A percentile compares a stretch with the other conserved stretches of the same genome.
phyloP scores from a whole-genome alignment of 352 stramenopile species.

The Sclerospora graminicola region DNA sequence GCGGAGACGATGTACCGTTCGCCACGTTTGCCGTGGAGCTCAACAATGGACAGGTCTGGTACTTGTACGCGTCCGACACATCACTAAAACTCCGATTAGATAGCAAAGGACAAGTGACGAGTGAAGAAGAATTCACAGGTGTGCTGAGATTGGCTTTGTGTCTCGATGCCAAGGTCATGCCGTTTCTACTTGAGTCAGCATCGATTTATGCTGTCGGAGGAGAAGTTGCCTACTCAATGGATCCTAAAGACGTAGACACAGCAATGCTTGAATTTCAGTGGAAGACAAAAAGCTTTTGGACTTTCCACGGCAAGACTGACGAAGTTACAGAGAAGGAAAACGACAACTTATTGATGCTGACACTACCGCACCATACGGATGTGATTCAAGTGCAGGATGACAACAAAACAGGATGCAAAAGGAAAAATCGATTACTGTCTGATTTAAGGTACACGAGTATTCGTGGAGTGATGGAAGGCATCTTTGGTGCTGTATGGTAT shows the following conservation, averaged over 20 bases:
- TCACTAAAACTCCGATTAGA: slow-evolving; percentile 32
- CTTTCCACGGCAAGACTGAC: slow-evolving; percentile 6
- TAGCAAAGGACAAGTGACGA: slow-evolving; percentile 24
- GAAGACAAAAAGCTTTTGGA: slow-evolving; percentile 42
- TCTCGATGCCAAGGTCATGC: slow-evolving; percentile 24
- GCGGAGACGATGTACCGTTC: slow-evolving; percentile 35
- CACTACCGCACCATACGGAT: slow-evolving; percentile 64
- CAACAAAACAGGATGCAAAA: slow-evolving; percentile 4
- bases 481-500: slow-evolving; percentile 50
- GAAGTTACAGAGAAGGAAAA: slow-evolving; percentile 12
- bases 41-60: slow-evolving; percentile 59
- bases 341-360: slow-evolving; percentile 59
- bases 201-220: slow-evolving; percentile 46
- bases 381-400: slow-evolving; percentile 21
- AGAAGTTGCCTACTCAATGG: slow-evolving; percentile 34
- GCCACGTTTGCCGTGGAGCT: slow-evolving; percentile 38
- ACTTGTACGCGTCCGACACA: slow-evolving; percentile 47
- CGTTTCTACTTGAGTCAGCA: slow-evolving; percentile 48
- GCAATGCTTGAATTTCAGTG: slow-evolving; percentile 47
- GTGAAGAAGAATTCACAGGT: slow-evolving; percentile 31
- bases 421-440: slow-evolving; percentile 26
- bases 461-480: slow-evolving; percentile 57
- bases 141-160: slow-evolving; percentile 45
- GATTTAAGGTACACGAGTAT: slow-evolving; percentile 58
- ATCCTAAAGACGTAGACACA: slow-evolving; percentile 20